These are phyloP conservation scores for Puccinia coronata DNA, from an alignment of 1,284 basidiomycete genomes.

Conservation along the genomic window DNA sequence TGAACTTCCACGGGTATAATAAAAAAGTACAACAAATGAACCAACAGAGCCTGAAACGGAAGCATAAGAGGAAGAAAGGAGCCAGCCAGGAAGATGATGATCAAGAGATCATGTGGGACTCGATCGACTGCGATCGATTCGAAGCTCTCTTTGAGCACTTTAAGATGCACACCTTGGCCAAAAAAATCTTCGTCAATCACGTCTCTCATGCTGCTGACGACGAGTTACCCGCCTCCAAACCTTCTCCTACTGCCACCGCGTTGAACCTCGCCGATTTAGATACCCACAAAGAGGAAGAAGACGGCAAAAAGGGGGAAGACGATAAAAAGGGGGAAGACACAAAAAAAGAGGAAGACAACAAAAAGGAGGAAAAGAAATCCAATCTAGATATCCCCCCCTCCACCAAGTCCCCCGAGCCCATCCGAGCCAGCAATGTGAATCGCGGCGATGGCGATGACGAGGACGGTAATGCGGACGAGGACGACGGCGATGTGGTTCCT, in stretches of 20 bases:
- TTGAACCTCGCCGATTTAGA: too few relatives aligned
- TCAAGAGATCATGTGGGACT: slow-evolving; percentile 5
- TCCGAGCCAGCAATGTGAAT: not conserved
- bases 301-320: too few relatives aligned
- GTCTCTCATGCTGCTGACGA: not conserved
- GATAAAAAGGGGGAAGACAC: too few relatives aligned
- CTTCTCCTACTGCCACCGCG: not conserved
- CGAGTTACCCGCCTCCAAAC: not conserved
- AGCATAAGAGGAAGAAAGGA: slow-evolving; percentile 4
- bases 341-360: too few relatives aligned
- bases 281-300: too few relatives aligned
- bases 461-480: not conserved
- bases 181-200: slow-evolving; percentile 8
- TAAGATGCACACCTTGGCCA: slow-evolving; percentile 18
- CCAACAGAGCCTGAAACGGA: slow-evolving; percentile 55
- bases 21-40: slow-evolving; percentile 67
- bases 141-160: slow-evolving; percentile 34
- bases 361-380: too few relatives aligned
- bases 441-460: not conserved
- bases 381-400: too few relatives aligned
- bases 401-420: not conserved
- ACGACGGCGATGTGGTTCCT: not conserved
- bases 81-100: not conserved
- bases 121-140: slow-evolving; percentile 21
- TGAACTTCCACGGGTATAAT: slow-evolving; percentile 81